Evolutionary conservation across 805 yeast species (phyloP), one percentile per base, ranked within the genome.

Genomic region (Kuraishia capsulata): DNA sequence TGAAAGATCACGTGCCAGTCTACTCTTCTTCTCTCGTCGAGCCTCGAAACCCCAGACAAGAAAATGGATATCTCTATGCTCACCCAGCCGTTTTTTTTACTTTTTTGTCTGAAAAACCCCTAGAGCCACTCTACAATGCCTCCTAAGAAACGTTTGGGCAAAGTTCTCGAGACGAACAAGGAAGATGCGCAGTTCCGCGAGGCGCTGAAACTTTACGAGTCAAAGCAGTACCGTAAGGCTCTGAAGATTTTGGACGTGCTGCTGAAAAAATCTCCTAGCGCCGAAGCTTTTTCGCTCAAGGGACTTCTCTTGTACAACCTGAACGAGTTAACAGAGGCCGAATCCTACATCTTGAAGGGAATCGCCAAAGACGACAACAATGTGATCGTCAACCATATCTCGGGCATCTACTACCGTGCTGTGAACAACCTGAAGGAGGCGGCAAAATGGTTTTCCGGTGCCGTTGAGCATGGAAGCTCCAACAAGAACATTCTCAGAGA

Each of bases 181-280:
- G 95, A 87, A 46, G 90, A 83, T 40, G 67, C 71, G 24, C 75
- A 75, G 45, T 88, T 90, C 64, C 71, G 81, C 42, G 84, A 81
- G 47, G 96, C 96, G 1, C 68, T 92, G 50, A 77, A 77, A 48
- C 69, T 84, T 23, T 92, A 87, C 52, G 97, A 92, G 54, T 56
- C 70, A 35, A 87, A 85, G 56, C 88, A 87, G 57, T 89, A 89
- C 66, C 85, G 85, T 55, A 88, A 90, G 51, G 76, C 96, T 1
- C 60, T 89, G 49, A 84, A 84, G 54, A 54, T 78, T 21, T 72
- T 86, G 32, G 97, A 92, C 37, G 64, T 72, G 26, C 72, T 84
- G 48, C 59, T 90, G 51, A 85, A 86, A 65, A 86, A 84, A 51
- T 77, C 78, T 51, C 67, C 65, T 37, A 88, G 85, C 57, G 81